Conservation (phyloP, 805 yeast species). For the Cyberlindnera amylophila region DNA sequence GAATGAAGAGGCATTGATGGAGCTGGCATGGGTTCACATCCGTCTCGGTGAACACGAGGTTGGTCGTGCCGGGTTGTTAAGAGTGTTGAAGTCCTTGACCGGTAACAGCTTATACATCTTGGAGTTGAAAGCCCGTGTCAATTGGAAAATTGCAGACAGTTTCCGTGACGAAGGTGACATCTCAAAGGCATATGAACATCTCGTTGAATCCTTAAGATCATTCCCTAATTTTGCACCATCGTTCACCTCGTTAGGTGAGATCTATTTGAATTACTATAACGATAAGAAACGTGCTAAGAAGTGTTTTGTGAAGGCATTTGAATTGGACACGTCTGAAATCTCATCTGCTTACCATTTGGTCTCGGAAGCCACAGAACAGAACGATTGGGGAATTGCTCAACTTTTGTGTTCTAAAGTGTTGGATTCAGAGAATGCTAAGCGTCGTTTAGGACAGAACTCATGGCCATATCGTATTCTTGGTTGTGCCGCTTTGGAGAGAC, state of each 20-base stretch:
- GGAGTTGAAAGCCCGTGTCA: conserved; percentile 53
- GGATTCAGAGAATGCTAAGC: conserved; percentile 55
- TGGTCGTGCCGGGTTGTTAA: conserved; percentile 51
- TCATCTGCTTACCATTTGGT: conserved; percentile 72
- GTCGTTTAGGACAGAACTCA: conserved; percentile 42
- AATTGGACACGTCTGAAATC: conserved; percentile 72
- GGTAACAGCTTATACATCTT: conserved; percentile 51
- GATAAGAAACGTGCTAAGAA: conserved; percentile 73
- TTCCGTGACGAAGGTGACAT: conserved; percentile 35
- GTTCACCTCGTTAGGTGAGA: conserved; percentile 73
- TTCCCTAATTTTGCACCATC: conserved; percentile 70
- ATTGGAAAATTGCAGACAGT: conserved; percentile 76
- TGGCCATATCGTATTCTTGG: conserved; percentile 95
- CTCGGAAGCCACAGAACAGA: conserved; percentile 55
- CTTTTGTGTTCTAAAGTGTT: conserved; percentile 65
- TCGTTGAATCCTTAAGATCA: conserved; percentile 60
- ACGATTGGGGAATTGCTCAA: conserved; percentile 86
- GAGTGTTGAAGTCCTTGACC: conserved; percentile 31
- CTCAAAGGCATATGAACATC: conserved; percentile 52
- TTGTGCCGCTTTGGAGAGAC: conserved; percentile 64
- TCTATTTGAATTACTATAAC: conserved; percentile 55
- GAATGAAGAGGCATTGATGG: conserved; percentile 58
- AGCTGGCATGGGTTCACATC: conserved; percentile 76
- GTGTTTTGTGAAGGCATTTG: conserved; percentile 87
- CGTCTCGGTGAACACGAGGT: conserved; percentile 43